These are phyloP conservation scores for Globisporangium spinosum DNA, from an alignment of 352 stramenopile species.

Conservation along the genomic window DNA sequence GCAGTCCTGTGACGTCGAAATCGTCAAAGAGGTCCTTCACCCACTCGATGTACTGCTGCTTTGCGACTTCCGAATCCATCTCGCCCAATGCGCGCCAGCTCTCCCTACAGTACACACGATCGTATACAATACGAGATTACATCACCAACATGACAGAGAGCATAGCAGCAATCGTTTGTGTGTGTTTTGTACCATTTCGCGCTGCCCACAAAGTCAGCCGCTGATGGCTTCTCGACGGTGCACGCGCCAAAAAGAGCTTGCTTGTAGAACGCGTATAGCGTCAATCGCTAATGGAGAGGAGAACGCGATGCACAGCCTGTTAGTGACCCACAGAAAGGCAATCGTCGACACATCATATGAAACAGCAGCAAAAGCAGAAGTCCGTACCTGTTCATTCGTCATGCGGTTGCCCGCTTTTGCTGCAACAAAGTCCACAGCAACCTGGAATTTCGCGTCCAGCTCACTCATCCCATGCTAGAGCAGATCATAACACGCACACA, in stretches of 20 bases:
- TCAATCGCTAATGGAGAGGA: constrained; percentile 37
- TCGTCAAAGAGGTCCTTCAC: constrained; percentile 69
- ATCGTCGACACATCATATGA: neutral
- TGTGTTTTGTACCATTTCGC: constrained; percentile 56
- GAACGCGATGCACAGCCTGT: neutral
- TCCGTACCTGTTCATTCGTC: constrained; percentile 58
- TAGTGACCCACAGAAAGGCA: neutral
- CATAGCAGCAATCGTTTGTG: neutral
- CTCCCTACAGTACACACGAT: constrained; percentile 31
- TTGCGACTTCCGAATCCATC: constrained; percentile 48
- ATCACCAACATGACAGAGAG: neutral
- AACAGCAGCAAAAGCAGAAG: neutral
- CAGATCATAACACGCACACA: constrained; percentile 1
- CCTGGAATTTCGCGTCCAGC: constrained; percentile 63
- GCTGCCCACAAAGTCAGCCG: constrained; percentile 56
- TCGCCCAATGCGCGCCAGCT: constrained; percentile 61
- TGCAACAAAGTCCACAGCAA: constrained; percentile 64
- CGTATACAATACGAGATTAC: neutral
- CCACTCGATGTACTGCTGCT: constrained; percentile 65
- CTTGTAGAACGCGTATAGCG: constrained; percentile 82
- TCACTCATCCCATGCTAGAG: constrained; percentile 55
- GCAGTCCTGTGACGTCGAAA: constrained; percentile 48
- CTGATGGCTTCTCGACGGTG: constrained; percentile 51
- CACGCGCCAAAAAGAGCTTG: constrained; percentile 64
- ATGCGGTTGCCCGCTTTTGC: constrained; percentile 40